A percentile compares a stretch with the other conserved stretches of the same genome.
phyloP scores from a whole-genome alignment of 441 rosid genomes.

The Mallotus japonicus region DNA sequence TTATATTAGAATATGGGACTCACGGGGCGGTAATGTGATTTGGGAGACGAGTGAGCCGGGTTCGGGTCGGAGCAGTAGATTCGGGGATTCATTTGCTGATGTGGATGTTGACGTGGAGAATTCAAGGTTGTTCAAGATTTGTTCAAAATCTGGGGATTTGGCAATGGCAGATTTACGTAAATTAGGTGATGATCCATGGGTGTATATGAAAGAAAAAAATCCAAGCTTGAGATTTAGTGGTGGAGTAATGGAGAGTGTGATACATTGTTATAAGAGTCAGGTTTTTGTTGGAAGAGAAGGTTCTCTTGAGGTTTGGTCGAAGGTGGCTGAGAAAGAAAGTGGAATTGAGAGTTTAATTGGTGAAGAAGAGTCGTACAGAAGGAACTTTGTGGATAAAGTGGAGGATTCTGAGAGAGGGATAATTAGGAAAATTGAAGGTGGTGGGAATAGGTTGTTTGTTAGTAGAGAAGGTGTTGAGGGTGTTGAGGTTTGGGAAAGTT shows the following conservation, averaged over 20 bases:
- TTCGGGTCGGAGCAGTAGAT: conserved; percentile 83
- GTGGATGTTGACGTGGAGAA: conserved; percentile 61
- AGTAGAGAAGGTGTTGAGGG: conserved; percentile 72
- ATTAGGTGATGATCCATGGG: conserved; percentile 88
- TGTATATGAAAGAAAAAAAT: conserved; percentile 63
- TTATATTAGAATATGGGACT: conserved; percentile 80
- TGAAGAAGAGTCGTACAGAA: conserved; percentile 36
- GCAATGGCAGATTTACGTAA: conserved; percentile 81
- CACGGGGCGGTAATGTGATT: conserved; percentile 50
- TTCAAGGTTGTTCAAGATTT: conserved; percentile 59
- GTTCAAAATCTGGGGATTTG: conserved; percentile 86
- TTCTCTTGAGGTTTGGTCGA: conserved; percentile 84
- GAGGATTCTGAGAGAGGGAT: conserved; percentile 65
- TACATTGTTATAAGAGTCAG: conserved; percentile 70
- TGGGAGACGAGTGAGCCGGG: conserved; percentile 98
- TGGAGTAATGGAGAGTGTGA: conserved; percentile 36
- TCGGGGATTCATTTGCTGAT: conserved; percentile 84
- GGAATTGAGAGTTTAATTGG: conserved; percentile 12
- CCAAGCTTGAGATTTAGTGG: conserved; percentile 43
- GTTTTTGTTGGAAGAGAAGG: conserved; percentile 81
- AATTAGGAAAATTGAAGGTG: conserved; percentile 67
- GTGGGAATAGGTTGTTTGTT: conserved; percentile 81
- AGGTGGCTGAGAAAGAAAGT: conserved; percentile 27
- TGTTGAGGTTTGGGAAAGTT: conserved; percentile 88
- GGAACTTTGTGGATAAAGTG: conserved; percentile 72